Evolutionary conservation across 1,139 yeast genomes (phyloP).

Genomic region (Protomyces macrosporus): DNA sequence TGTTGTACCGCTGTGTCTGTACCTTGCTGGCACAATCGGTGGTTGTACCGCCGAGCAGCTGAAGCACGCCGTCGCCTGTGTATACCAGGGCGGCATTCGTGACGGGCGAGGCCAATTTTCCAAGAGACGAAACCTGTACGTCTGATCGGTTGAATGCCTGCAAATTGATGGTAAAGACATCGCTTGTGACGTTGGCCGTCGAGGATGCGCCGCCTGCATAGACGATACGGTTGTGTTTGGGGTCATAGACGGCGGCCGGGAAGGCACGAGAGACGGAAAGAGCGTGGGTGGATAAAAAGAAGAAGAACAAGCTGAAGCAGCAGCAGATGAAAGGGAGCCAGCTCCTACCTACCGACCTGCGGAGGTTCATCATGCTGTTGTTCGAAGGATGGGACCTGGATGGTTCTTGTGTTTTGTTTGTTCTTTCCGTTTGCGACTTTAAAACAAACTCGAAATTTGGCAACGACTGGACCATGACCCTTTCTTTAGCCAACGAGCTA

Average conservation of each 20-base stretch:
- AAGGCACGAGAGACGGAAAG: neutral
- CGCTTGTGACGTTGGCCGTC: constrained; percentile 8
- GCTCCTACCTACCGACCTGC: neutral
- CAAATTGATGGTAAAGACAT: constrained; percentile 10
- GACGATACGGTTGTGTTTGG: constrained; percentile 4
- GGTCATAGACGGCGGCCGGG: constrained; percentile 8
- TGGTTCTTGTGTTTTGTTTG: neutral
- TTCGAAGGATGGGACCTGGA: too few relatives aligned
- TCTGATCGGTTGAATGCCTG: constrained; percentile 8
- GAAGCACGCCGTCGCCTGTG: neutral
- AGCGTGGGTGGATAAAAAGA: neutral
- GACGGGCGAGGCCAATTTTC: neutral
- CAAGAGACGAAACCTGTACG: neutral
- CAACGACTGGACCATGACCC: neutral
- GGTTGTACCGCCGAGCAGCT: constrained; percentile 7
- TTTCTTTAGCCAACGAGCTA: too few relatives aligned
- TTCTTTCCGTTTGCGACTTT: neutral
- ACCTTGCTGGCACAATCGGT: neutral
- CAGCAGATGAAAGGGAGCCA: neutral
- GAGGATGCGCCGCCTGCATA: constrained; percentile 17
- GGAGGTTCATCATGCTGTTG: neutral
- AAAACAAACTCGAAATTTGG: neutral
- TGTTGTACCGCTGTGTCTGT: neutral
- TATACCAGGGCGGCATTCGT: constrained; percentile 1
- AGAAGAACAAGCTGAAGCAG: neutral